A percentile compares a stretch with the other conserved stretches of the same genome.
phyloP scores from a whole-genome alignment of 139 green algal species.

The Nannochloris sp. region DNA sequence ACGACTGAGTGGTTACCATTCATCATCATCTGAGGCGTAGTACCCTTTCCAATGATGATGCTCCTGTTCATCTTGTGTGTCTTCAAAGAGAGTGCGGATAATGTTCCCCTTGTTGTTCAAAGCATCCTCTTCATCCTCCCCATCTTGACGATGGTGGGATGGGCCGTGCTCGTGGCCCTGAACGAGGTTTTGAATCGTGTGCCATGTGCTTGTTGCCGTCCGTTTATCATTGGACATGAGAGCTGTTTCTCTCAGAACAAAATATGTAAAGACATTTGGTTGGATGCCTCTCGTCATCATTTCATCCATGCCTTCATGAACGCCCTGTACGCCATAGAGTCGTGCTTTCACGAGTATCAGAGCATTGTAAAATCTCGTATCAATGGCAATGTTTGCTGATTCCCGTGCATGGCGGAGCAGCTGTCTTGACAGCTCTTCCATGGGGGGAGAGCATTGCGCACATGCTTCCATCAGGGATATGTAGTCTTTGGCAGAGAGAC shows the following conservation, averaged over 20 bases:
- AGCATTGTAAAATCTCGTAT: neutral
- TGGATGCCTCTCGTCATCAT: neutral
- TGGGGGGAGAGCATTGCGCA: neutral
- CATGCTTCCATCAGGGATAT: neutral
- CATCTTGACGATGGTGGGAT: no score
- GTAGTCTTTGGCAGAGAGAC: neutral
- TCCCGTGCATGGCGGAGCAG: neutral
- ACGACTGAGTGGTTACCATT: slow-evolving; percentile 1
- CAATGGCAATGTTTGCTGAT: neutral
- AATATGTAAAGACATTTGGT: neutral
- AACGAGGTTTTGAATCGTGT: neutral
- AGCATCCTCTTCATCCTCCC: no score
- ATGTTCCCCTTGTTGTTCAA: no score
- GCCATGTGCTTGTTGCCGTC: neutral
- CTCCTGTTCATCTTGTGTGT: neutral
- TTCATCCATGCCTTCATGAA: neutral
- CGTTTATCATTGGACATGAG: neutral
- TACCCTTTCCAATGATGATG: slow-evolving; percentile 11
- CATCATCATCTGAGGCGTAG: slow-evolving; percentile 12
- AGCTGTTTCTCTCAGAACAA: neutral
- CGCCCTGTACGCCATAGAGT: neutral
- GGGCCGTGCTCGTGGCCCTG: no score
- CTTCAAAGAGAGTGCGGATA: no score
- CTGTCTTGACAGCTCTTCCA: neutral
- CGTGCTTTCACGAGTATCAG: neutral